These are phyloP conservation scores for Fragilariopsis cylindrus DNA, from an alignment of 108 stramenopile genomes.

Conservation along the genomic window DNA sequence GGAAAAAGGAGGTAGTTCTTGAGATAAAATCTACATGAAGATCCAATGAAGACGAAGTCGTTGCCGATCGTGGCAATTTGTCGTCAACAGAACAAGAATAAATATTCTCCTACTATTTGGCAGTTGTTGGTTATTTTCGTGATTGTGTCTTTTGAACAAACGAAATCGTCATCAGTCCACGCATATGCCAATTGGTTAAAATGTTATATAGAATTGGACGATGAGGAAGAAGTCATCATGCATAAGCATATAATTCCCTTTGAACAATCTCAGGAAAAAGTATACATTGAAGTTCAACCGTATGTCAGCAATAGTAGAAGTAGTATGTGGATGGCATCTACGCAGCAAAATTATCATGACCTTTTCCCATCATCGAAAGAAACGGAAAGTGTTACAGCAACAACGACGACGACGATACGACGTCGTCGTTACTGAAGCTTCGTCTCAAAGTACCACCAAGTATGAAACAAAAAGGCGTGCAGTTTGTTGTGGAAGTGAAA, in stretches of 20 bases:
- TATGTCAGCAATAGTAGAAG: not conserved
- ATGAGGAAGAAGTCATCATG: constrained; percentile 45
- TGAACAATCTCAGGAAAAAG: constrained; percentile 25
- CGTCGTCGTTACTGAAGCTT: constrained; percentile 12
- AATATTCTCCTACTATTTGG: no score
- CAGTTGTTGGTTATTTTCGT: not conserved
- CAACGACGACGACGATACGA: constrained; percentile 5
- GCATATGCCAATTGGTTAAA: constrained; percentile 49
- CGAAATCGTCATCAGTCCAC: not conserved
- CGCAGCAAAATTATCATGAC: constrained; percentile 1
- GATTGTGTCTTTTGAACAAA: not conserved
- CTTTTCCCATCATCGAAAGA: not conserved
- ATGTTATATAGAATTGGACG: constrained; percentile 52
- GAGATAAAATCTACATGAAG: no score
- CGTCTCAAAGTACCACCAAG: constrained; percentile 35
- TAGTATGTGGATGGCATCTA: constrained; percentile 13
- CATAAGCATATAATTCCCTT: constrained; percentile 25
- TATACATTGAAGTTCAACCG: constrained; percentile 35
- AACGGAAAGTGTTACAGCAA: not conserved
- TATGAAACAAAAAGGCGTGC: constrained; percentile 20
- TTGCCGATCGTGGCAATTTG: no score
- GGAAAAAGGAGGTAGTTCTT: no score
- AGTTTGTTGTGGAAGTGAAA: constrained; percentile 45
- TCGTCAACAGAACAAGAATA: no score
- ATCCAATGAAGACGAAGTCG: no score